These are phyloP conservation scores for Calendula officinalis DNA, from an alignment of 129 eudicot species.

Conservation along the genomic window DNA sequence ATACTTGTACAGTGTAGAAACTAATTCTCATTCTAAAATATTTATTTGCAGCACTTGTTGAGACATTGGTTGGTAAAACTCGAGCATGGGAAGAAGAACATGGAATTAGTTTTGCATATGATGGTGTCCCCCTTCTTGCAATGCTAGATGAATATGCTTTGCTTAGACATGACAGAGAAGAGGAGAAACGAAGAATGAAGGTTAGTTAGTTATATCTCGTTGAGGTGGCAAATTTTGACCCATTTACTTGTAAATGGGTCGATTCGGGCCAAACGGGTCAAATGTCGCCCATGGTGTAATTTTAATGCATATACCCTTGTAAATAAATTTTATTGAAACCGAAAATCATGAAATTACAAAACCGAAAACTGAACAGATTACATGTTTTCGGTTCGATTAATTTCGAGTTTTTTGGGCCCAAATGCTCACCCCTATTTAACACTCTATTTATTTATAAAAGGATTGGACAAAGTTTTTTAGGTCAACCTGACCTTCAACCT, in stretches of 20 bases:
- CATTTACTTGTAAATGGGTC: not conserved
- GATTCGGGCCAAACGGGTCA: not conserved
- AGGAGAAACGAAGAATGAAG: slow-evolving; percentile 89
- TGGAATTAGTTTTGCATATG: slow-evolving; percentile 75
- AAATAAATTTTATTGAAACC: no score
- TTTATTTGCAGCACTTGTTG: slow-evolving; percentile 80
- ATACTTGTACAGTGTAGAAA: no score
- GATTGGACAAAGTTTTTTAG: no score
- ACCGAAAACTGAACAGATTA: no score
- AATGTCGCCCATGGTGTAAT: no score
- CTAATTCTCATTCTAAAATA: slow-evolving; percentile 5
- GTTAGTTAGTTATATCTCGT: slow-evolving; percentile 39
- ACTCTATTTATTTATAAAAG: no score
- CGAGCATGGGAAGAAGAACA: slow-evolving; percentile 94
- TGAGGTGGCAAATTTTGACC: slow-evolving; percentile 6
- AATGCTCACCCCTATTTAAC: no score
- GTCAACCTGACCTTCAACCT: no score
- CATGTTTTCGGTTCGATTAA: no score
- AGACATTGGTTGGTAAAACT: slow-evolving; percentile 77
- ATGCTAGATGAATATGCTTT: slow-evolving; percentile 89
- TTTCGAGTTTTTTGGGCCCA: no score
- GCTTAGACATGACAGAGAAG: slow-evolving; percentile 97
- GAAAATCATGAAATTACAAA: no score
- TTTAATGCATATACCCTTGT: no score
- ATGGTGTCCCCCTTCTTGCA: slow-evolving; percentile 97